A percentile compares a stretch with the other conserved stretches of the same genome.
These are phyloP conservation scores for Colletotrichum sansevieriae DNA, from an alignment of 2,329 filamentous ascomycete genomes.

Conservation along the genomic window DNA sequence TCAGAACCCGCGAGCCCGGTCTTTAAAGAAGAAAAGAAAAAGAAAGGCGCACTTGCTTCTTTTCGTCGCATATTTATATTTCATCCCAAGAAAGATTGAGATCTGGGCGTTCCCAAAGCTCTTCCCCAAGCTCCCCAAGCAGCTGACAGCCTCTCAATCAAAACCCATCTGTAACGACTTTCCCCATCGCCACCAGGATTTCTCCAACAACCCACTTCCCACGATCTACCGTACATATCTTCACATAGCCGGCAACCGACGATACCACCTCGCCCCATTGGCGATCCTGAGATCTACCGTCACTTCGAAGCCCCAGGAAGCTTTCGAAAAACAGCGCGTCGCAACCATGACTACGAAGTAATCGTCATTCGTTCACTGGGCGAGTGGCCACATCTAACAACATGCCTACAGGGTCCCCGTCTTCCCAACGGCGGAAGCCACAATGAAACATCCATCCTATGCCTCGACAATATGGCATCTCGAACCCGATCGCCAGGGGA, in stretches of 20 bases:
- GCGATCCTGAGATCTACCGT: neutral
- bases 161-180: conserved; percentile 36
- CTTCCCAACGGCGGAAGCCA: conserved; percentile 66
- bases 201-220: conserved; percentile 9
- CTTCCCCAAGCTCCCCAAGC: neutral
- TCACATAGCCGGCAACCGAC: neutral
- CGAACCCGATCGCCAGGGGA: conserved; percentile 72
- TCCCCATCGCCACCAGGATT: conserved; percentile 19
- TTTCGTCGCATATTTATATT: conserved; percentile 16
- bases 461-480: conserved; percentile 77
- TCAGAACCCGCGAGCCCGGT: conserved; percentile 1
- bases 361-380: neutral
- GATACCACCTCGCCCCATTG: neutral
- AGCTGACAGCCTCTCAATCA: conserved; percentile 25
- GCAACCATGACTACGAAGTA: conserved; percentile 35
- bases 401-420: neutral
- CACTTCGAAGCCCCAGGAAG: neutral
- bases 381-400: neutral
- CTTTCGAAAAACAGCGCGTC: neutral
- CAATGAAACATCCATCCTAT: conserved; percentile 75
- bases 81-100: conserved; percentile 5
- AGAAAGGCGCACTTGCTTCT: neutral
- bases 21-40: neutral
- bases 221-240: conserved; percentile 6
- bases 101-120: neutral